A percentile compares a stretch with the other conserved stretches of the same genome.
phyloP scores from a whole-genome alignment of 2,329 filamentous ascomycete genomes.

The Coniochaeta ligniaria region DNA sequence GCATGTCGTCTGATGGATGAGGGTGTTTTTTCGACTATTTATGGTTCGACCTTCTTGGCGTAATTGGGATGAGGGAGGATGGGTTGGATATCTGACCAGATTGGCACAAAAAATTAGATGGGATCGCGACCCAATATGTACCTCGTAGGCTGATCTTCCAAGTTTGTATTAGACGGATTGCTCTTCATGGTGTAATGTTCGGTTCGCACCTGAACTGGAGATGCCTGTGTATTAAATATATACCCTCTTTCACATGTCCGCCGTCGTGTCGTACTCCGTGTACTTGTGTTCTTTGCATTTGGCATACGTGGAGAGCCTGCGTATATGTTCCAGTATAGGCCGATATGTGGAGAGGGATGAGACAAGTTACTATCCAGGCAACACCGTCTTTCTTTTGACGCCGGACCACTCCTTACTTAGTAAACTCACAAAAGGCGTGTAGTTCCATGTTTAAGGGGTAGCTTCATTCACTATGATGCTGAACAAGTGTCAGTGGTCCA shows the following conservation, averaged over 20 bases:
- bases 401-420: too few relatives aligned
- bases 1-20: not conserved
- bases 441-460: too few relatives aligned
- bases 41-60: not conserved
- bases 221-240: not conserved
- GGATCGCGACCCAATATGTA: not conserved
- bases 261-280: not conserved
- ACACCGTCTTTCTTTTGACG: too few relatives aligned
- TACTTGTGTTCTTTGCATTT: not conserved
- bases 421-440: too few relatives aligned
- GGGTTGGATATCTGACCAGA: not conserved
- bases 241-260: not conserved
- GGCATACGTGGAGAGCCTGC: not conserved
- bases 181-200: not conserved
- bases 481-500: too few relatives aligned
- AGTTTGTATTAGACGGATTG: not conserved
- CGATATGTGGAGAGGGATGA: too few relatives aligned
- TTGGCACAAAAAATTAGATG: not conserved
- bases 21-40: not conserved
- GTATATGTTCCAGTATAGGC: not conserved
- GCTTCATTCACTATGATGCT: too few relatives aligned
- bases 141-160: not conserved
- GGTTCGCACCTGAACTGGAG: not conserved
- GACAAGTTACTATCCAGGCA: too few relatives aligned
- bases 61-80: not conserved